Conservation (phyloP, 1,284 basidiomycete genomes). For the Leccinum pachyderme region DNA sequence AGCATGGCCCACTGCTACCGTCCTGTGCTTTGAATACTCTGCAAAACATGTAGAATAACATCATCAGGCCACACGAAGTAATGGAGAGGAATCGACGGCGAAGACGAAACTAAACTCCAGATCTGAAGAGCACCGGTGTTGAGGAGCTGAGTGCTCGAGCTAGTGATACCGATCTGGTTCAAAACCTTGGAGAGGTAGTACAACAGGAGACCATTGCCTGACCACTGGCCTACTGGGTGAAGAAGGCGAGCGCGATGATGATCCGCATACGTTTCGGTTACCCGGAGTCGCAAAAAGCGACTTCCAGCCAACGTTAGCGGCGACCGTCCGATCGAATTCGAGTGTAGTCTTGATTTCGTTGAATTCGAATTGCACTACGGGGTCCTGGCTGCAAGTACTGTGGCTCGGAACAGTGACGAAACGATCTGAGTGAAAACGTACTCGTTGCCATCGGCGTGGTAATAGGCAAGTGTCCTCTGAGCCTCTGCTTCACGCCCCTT, state of each 20-base stretch:
- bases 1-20: constrained; percentile 52
- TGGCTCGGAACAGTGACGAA: constrained; percentile 35
- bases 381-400: constrained; percentile 58
- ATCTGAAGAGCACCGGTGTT: constrained; percentile 75
- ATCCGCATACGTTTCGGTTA: constrained; percentile 70
- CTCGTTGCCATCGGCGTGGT: constrained; percentile 71
- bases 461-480: constrained; percentile 64
- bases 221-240: constrained; percentile 79
- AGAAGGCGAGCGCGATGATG: constrained; percentile 68
- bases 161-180: constrained; percentile 66
- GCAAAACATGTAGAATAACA: constrained; percentile 71
- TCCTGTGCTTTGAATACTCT: constrained; percentile 49
- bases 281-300: constrained; percentile 57
- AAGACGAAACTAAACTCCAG: constrained; percentile 62
- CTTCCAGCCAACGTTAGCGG: constrained; percentile 60
- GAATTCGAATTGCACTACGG: constrained; percentile 73
- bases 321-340: constrained; percentile 57
- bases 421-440: constrained; percentile 36
- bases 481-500: constrained; percentile 65
- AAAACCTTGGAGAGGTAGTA: constrained; percentile 77
- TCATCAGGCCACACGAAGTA: constrained; percentile 62
- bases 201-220: constrained; percentile 72
- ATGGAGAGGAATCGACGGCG: constrained; percentile 67
- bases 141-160: constrained; percentile 57
- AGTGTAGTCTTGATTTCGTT: constrained; percentile 78